These are phyloP conservation scores for Hortiboletus campestris DNA, from an alignment of 768 basidiomycete genomes.

Conservation along the genomic window DNA sequence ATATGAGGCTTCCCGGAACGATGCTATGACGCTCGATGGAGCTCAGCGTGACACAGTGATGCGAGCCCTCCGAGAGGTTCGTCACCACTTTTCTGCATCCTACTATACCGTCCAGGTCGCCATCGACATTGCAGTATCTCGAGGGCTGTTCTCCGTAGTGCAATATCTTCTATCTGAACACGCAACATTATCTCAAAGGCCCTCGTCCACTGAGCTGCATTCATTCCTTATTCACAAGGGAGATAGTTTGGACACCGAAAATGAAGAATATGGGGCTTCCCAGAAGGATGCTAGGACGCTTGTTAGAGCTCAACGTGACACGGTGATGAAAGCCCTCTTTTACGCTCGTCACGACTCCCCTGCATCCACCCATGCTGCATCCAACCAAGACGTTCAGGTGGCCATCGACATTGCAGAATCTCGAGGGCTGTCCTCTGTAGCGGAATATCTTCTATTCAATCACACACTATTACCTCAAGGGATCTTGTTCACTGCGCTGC, in stretches of 20 bases:
- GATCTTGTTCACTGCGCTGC: not conserved
- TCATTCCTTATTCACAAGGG: not conserved
- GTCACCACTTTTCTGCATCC: not conserved
- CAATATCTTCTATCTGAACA: not conserved
- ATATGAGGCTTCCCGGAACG: not conserved
- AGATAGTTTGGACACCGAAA: not conserved
- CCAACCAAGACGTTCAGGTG: too few species aligned
- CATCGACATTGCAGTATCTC: not conserved
- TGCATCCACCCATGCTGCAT: not conserved
- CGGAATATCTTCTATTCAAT: not conserved
- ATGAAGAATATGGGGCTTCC: not conserved
- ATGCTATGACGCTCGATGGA: not conserved
- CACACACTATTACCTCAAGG: not conserved
- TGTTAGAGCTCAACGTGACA: not conserved
- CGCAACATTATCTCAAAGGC: not conserved
- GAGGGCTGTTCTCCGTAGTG: not conserved
- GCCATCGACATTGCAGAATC: not conserved
- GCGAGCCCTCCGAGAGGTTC: not conserved
- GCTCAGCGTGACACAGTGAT: not conserved
- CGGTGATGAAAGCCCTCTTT: not conserved
- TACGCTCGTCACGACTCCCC: not conserved
- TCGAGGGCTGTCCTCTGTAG: not conserved
- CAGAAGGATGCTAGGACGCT: not conserved
- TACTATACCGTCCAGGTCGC: not conserved
- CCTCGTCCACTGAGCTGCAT: not conserved